Evolutionary conservation across 495 filamentous ascomycete species (phyloP).

Genomic region (Apiosordaria backusii): DNA sequence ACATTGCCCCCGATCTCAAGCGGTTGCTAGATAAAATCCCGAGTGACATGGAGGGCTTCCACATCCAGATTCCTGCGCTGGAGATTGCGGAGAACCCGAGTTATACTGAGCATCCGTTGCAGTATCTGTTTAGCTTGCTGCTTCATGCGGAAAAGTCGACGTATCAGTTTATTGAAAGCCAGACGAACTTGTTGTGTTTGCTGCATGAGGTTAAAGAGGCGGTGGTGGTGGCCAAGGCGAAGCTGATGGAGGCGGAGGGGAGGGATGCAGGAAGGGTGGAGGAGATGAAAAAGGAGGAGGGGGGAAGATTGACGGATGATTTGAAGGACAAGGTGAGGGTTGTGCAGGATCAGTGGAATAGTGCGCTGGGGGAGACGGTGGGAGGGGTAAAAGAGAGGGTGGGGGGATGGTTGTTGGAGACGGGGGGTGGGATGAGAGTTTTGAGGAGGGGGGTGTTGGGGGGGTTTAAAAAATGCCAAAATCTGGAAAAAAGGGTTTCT

Average conservation of each 20-base stretch:
- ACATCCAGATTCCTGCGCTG: slow-evolving; percentile 64
- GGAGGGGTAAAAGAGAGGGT: slow-evolving; percentile 54
- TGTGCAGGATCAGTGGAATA: slow-evolving; percentile 81
- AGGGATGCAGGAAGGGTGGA: slow-evolving; percentile 56
- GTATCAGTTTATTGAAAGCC: slow-evolving; percentile 94
- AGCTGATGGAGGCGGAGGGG: slow-evolving; percentile 53
- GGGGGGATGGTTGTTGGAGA: slow-evolving; percentile 59
- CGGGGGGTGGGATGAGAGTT: slow-evolving; percentile 73
- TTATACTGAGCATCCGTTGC: slow-evolving; percentile 73
- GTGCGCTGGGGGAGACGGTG: slow-evolving; percentile 50
- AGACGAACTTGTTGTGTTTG: slow-evolving; percentile 89
- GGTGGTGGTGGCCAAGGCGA: slow-evolving; percentile 59
- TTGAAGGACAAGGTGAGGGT: slow-evolving; percentile 85
- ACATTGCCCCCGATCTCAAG: slow-evolving; percentile 81
- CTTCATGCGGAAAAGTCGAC: slow-evolving; percentile 83
- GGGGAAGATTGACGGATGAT: slow-evolving; percentile 70
- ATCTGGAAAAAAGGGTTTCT: too few species aligned
- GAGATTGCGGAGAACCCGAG: slow-evolving; percentile 84
- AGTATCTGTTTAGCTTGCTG: slow-evolving; percentile 83
- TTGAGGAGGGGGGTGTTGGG: slow-evolving; percentile 49
- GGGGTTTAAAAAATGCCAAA: slow-evolving; percentile 30
- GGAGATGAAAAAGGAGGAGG: slow-evolving; percentile 60
- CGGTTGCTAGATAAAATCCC: slow-evolving; percentile 77
- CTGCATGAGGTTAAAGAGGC: slow-evolving; percentile 88
- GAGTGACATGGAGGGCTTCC: slow-evolving; percentile 41